phyloP scores from a whole-genome alignment of 2,329 filamentous ascomycete species.

The Botrytis pseudocinerea region DNA sequence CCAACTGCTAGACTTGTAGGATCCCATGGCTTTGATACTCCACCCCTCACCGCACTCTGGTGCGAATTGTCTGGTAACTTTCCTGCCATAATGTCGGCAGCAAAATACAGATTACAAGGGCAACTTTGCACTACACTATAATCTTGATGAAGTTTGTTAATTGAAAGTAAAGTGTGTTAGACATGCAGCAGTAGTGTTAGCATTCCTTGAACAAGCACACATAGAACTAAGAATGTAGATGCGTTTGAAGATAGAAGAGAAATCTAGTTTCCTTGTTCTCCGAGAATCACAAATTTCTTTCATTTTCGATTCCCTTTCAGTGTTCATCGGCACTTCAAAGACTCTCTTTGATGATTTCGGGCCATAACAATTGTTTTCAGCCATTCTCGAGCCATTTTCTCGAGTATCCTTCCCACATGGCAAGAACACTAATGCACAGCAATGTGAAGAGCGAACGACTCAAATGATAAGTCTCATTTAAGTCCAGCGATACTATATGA shows the following conservation, averaged over 20 bases:
- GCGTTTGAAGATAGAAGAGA: background rate
- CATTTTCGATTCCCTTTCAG: background rate
- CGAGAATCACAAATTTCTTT: conserved; percentile 1
- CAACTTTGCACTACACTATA: background rate
- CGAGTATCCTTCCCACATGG: background rate
- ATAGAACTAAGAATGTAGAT: background rate
- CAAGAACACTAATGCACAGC: background rate
- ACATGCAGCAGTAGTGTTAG: background rate
- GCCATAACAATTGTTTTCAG: conserved; percentile 3
- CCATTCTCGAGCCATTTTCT: background rate
- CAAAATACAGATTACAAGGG: background rate
- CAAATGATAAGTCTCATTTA: background rate
- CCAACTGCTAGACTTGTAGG: conserved; percentile 15
- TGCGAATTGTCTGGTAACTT: background rate
- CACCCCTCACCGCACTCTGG: background rate
- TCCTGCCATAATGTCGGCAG: background rate
- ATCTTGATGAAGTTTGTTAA: background rate
- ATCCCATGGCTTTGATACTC: conserved; percentile 14
- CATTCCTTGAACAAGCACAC: background rate
- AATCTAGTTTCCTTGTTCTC: background rate
- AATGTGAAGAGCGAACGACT: background rate
- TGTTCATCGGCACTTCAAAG: background rate
- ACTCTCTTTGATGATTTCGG: conserved; percentile 1
- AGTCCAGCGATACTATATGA: background rate
- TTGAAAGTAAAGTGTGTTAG: background rate